Percentiles rank a stretch among this genome's conserved stretches.
These are phyloP conservation scores for Plenodomus tracheiphilus DNA, from an alignment of 2,329 filamentous ascomycete species.

Conservation along the genomic window DNA sequence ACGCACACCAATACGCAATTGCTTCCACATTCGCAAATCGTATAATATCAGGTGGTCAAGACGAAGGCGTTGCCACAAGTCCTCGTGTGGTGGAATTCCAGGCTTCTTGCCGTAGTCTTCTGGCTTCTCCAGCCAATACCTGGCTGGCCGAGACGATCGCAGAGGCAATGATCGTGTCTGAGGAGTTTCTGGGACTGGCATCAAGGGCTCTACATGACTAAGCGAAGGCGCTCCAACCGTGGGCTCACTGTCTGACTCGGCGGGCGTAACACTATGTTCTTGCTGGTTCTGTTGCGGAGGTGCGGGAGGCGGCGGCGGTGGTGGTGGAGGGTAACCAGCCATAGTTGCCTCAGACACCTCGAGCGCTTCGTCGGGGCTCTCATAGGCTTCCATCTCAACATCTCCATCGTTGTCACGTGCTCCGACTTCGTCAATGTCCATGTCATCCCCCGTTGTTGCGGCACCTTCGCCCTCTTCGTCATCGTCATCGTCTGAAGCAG, in stretches of 20 bases:
- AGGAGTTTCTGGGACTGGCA: conserved; percentile 83
- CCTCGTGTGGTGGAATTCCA: conserved; percentile 73
- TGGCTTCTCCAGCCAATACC: conserved; percentile 86
- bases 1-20: conserved; percentile 83
- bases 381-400: conserved; percentile 53
- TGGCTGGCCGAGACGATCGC: conserved; percentile 66
- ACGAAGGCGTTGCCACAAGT: conserved; percentile 85
- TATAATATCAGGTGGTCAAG: conserved; percentile 95
- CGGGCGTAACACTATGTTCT: conserved; percentile 67
- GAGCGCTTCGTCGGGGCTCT: conserved; percentile 64
- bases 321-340: conserved; percentile 72
- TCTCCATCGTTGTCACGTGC: conserved; percentile 53
- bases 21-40: conserved; percentile 96
- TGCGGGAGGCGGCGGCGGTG: conserved; percentile 53
- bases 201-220: conserved; percentile 65
- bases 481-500: conserved; percentile 49
- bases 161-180: conserved; percentile 46
- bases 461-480: conserved; percentile 52
- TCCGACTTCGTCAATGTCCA: conserved; percentile 51
- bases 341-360: conserved; percentile 78
- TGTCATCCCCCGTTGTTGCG: conserved; percentile 48
- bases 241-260: conserved; percentile 73
- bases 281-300: conserved; percentile 46
- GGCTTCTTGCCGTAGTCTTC: conserved; percentile 66
- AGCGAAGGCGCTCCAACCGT: conserved; percentile 61